These are phyloP conservation scores for Penicillium sp. DNA, from an alignment of 2,329 filamentous ascomycete species.

Conservation along the genomic window DNA sequence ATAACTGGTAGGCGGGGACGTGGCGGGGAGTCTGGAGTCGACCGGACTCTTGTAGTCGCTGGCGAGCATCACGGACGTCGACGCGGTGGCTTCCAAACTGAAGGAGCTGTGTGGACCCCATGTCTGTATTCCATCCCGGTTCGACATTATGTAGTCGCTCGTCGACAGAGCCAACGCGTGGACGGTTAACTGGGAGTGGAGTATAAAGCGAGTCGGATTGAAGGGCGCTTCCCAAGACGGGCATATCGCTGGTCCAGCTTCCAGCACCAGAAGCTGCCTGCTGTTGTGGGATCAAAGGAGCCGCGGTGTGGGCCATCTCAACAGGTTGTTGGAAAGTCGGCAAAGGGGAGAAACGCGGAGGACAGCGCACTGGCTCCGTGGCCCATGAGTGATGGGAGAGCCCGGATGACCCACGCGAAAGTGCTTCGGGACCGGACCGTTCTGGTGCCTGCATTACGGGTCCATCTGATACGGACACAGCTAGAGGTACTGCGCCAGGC, in stretches of 20 bases:
- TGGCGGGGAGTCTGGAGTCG: conserved; percentile 15
- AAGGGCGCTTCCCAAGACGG: conserved; percentile 8
- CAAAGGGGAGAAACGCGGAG: conserved; percentile 23
- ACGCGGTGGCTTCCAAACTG: conserved; percentile 29
- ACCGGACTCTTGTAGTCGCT: conserved; percentile 18
- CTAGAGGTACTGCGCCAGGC: conserved; percentile 29
- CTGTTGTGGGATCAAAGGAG: conserved; percentile 15
- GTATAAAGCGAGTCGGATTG: conserved; percentile 20
- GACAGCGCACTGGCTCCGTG: conserved; percentile 33
- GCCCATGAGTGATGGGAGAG: conserved; percentile 35
- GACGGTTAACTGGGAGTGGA: conserved; percentile 7
- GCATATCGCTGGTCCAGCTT: conserved; percentile 20
- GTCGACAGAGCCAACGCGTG: conserved; percentile 19
- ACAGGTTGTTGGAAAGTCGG: conserved; percentile 15
- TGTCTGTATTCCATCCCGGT: conserved; percentile 14
- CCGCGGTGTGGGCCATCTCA: conserved; percentile 4
- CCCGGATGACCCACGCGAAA: conserved; percentile 32
- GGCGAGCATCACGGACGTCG: conserved; percentile 28
- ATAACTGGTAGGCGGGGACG: conserved; percentile 20
- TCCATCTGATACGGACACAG: conserved; percentile 12
- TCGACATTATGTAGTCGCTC: conserved; percentile 12
- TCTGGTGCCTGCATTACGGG: conserved; percentile 28
- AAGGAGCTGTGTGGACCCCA: conserved; percentile 13
- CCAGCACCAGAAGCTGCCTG: conserved; percentile 17
- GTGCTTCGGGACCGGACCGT: conserved; percentile 22